Evolutionary conservation across 2,329 filamentous ascomycete species (phyloP).

Genomic region (Alternaria sp.): DNA sequence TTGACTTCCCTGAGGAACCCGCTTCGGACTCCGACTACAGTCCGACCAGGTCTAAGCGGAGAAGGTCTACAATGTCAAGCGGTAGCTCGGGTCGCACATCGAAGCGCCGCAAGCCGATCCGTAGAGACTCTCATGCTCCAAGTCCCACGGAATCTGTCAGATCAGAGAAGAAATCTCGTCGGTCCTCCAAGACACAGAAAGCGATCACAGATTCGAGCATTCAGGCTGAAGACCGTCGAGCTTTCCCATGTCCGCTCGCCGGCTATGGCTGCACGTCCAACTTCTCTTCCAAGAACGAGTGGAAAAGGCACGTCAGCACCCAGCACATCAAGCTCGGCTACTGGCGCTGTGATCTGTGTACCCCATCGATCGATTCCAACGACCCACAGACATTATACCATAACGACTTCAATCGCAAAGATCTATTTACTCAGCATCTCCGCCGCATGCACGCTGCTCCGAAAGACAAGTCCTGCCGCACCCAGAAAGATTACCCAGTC

Average conservation of each 20-base stretch:
- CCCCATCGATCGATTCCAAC: conserved; percentile 41
- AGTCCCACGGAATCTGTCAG: conserved; percentile 11
- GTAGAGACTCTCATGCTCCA: conserved; percentile 28
- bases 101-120: conserved; percentile 26
- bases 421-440: conserved; percentile 87
- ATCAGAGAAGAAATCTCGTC: conserved; percentile 27
- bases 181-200: conserved; percentile 17
- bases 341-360: conserved; percentile 76
- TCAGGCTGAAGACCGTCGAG: conserved; percentile 46
- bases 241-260: conserved; percentile 78
- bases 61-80: conserved; percentile 36
- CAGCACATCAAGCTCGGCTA: conserved; percentile 78
- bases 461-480: conserved; percentile 36
- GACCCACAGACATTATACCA: conserved; percentile 36
- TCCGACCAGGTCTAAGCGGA: conserved; percentile 32
- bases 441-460: conserved; percentile 79
- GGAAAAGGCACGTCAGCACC: conserved; percentile 85
- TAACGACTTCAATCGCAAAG: conserved; percentile 87
- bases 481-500: conserved; percentile 52
- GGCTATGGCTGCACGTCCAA: conserved; percentile 75
- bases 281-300: conserved; percentile 88
- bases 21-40: conserved; percentile 46
- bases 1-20: conserved; percentile 35
- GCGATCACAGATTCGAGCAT: conserved; percentile 9
- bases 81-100: conserved; percentile 17